Evolutionary conservation across 2,329 filamentous ascomycete species (phyloP).

Genomic region (Trichoderma brevicompactum): DNA sequence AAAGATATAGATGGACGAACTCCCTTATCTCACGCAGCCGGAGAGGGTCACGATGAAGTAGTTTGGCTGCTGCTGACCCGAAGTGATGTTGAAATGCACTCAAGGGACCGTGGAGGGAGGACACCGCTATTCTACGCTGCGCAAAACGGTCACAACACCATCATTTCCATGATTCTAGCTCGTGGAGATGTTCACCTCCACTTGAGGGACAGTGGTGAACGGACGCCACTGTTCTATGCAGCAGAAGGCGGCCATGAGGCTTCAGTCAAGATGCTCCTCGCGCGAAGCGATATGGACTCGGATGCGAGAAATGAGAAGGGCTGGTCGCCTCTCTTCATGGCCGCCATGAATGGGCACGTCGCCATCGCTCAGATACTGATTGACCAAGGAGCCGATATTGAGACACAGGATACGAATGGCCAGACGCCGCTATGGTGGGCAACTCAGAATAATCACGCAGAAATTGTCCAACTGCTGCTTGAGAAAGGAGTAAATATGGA

Average conservation of each 20-base stretch:
- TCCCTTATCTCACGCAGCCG: neutral
- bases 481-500: slow-evolving; percentile 5
- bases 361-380: neutral
- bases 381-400: slow-evolving; percentile 7
- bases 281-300: slow-evolving; percentile 7
- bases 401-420: neutral
- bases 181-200: neutral
- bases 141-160: neutral
- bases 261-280: slow-evolving; percentile 1
- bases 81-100: slow-evolving; percentile 3
- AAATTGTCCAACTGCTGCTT: neutral
- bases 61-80: slow-evolving; percentile 15
- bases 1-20: neutral
- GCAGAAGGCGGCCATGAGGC: slow-evolving; percentile 6
- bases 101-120: neutral
- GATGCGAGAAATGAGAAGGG: neutral
- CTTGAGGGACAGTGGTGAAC: neutral
- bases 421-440: slow-evolving; percentile 3
- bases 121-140: slow-evolving; percentile 7
- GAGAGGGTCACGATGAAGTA: slow-evolving; percentile 8
- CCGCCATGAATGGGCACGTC: neutral
- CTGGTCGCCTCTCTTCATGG: neutral
- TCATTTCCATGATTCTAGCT: slow-evolving; percentile 2
- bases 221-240: slow-evolving; percentile 13
- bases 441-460: neutral